A percentile compares a stretch with the other conserved stretches of the same genome.
phyloP scores from a whole-genome alignment of 371 early-diverging fungal species.

The Haplosporangium sp. region DNA sequence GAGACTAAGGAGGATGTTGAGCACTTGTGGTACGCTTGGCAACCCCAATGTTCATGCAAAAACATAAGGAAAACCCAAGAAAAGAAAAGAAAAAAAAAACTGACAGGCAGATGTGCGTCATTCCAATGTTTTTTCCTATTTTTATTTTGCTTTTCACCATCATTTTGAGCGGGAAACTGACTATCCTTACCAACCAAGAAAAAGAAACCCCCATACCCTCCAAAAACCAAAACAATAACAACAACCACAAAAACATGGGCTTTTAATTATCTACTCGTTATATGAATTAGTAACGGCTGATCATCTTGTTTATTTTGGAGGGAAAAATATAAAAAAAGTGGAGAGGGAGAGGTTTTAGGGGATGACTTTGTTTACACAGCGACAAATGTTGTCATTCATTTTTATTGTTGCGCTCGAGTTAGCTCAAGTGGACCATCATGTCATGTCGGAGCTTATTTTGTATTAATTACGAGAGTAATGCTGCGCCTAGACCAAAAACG shows the following conservation, averaged over 20 bases:
- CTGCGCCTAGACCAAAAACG: no score
- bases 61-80: neutral
- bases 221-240: neutral
- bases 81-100: neutral
- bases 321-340: neutral
- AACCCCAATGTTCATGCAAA: neutral
- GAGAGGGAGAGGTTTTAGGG: neutral
- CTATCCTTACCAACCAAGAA: neutral
- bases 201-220: no score
- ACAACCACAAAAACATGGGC: neutral
- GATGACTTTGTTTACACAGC: neutral
- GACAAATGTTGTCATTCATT: neutral
- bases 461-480: neutral
- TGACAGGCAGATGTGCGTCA: no score
- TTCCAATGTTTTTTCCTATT: neutral
- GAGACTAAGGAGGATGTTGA: no score
- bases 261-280: neutral
- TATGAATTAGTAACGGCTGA: neutral
- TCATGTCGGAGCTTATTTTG: neutral
- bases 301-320: conserved; percentile 10
- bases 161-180: neutral
- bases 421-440: no score
- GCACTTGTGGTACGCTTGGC: neutral
- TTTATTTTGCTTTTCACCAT: neutral
- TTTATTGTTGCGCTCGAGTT: no score